Conservation (phyloP, 257 asterid species). For the Capsicum chinense region DNA sequence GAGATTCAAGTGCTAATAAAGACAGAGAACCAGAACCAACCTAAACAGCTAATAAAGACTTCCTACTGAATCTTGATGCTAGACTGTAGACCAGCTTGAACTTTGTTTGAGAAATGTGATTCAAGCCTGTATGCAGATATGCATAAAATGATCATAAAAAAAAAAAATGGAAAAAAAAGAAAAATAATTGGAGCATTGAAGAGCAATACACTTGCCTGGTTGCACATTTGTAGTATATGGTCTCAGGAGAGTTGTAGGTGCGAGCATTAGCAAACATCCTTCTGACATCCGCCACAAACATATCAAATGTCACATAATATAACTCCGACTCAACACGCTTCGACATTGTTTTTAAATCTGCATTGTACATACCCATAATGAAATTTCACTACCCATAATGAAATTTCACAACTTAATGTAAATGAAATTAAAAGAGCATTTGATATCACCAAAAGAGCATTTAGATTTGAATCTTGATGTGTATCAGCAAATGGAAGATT, state of each 20-base stretch:
- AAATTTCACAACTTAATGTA: background rate
- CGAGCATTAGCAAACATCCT: constrained; percentile 96
- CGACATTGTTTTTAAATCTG: constrained; percentile 92
- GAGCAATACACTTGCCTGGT: constrained; percentile 62
- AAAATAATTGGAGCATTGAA: constrained; percentile 8
- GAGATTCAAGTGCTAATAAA: background rate
- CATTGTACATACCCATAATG: constrained; percentile 19
- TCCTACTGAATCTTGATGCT: constrained; percentile 62
- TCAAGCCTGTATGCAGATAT: constrained; percentile 65
- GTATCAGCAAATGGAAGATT: background rate
- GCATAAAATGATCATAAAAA: background rate
- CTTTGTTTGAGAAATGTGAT: constrained; percentile 67
- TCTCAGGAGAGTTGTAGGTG: constrained; percentile 92
- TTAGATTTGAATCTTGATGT: constrained; percentile 20
- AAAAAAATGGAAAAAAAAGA: background rate
- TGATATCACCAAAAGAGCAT: background rate
- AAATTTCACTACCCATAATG: constrained; percentile 8
- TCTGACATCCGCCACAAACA: constrained; percentile 83
- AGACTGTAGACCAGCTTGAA: constrained; percentile 82
- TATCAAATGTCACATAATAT: constrained; percentile 86
- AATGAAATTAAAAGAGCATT: background rate
- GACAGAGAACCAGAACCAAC: background rate
- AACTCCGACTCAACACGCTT: constrained; percentile 92
- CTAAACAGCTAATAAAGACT: constrained; percentile 5
- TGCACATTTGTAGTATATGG: constrained; percentile 86